Evolutionary conservation across 768 basidiomycete species (phyloP).

Genomic region (Suillus spraguei): DNA sequence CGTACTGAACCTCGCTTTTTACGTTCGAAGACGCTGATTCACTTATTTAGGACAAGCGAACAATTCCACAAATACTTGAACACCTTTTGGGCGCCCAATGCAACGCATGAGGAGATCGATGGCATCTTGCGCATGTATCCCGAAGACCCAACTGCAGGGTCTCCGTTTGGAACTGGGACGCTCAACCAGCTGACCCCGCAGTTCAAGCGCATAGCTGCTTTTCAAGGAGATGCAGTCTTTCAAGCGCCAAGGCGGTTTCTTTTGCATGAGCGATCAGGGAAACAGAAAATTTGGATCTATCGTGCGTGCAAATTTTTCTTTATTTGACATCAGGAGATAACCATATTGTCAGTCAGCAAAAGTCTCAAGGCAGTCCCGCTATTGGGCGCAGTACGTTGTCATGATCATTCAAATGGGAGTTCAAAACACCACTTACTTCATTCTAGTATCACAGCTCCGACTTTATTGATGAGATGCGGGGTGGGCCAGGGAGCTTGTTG

Average conservation of each 20-base stretch:
- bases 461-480: not conserved
- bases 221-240: constrained; percentile 39
- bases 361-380: not conserved
- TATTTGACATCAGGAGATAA: not conserved
- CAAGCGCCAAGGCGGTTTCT: constrained; percentile 39
- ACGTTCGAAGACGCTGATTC: not conserved
- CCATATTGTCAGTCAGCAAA: not conserved
- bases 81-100: not conserved
- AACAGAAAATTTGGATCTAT: constrained; percentile 37
- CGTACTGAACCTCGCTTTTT: not conserved
- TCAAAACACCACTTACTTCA: not conserved
- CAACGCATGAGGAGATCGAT: not conserved
- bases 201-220: constrained; percentile 41
- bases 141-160: constrained; percentile 11
- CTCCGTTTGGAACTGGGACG: constrained; percentile 28
- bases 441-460: not conserved
- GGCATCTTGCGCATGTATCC: not conserved
- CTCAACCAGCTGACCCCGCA: constrained; percentile 30
- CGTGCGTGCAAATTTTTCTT: constrained; percentile 25
- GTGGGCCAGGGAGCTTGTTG: not conserved
- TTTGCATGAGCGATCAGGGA: constrained; percentile 31
- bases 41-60: not conserved
- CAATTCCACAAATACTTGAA: not conserved
- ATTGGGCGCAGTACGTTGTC: not conserved
- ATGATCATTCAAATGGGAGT: not conserved